phyloP scores from a whole-genome alignment of 2,329 filamentous ascomycete genomes.

The Penicillium sp. region DNA sequence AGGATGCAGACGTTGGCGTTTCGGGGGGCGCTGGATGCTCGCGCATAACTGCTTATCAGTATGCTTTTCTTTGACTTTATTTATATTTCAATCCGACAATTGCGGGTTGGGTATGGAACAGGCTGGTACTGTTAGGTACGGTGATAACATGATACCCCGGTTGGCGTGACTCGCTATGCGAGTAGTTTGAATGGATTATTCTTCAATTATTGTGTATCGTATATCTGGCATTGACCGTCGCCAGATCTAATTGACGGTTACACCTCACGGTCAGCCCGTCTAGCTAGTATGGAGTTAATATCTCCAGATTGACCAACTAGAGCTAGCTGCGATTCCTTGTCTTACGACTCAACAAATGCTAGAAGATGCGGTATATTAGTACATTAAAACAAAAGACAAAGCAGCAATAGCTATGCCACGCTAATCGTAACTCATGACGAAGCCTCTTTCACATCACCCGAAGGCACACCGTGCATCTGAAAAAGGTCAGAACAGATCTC shows the following conservation, averaged over 20 bases:
- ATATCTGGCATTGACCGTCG: too few species aligned
- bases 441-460: background rate
- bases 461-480: constrained; percentile 33
- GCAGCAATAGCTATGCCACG: background rate
- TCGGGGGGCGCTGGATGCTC: constrained; percentile 1
- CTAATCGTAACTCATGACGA: background rate
- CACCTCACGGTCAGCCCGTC: too few species aligned
- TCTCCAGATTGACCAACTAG: too few species aligned
- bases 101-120: constrained; percentile 15
- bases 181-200: background rate
- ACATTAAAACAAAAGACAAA: background rate
- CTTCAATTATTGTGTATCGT: background rate
- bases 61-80: constrained; percentile 2
- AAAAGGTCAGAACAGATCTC: constrained; percentile 17
- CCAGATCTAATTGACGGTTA: too few species aligned
- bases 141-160: constrained; percentile 39
- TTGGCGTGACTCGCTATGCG: constrained; percentile 13
- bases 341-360: too few species aligned
- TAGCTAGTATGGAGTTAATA: too few species aligned
- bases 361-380: background rate
- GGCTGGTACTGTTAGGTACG: constrained; percentile 26
- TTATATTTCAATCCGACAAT: background rate
- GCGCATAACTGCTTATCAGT: constrained; percentile 10
- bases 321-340: too few species aligned
- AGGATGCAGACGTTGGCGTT: constrained; percentile 21